Evolutionary conservation across 352 stramenopile genomes (phyloP), one percentile per base, ranked within the genome.

Genomic region (Phytophthora gonapodyides): DNA sequence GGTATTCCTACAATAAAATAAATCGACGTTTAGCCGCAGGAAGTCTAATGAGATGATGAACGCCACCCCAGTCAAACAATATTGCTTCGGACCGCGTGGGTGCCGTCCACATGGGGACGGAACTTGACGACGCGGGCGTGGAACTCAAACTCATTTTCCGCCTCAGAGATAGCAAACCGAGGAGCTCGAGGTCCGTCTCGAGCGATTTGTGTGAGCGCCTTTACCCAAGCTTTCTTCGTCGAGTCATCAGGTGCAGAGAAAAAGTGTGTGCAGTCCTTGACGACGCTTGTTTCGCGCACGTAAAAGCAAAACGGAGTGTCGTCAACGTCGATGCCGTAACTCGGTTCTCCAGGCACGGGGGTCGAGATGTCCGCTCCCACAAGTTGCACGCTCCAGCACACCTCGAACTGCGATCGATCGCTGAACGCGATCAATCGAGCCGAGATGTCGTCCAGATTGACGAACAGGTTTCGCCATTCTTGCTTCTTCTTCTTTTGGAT

Each of bases 371-470:
- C 82, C 9, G 80, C 67, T 19, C 72, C 72, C 3, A 76, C 65
- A 16, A 89, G 57, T 16, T 71, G 40, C 12, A 88, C 36, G 27
- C 69, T 80, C 80, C 80, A 89, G 21, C 69, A 73, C 17, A 87
- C 55, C 12, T 82, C 64, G 35, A 58, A 62, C 40, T 87, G 80
- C 7, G 74, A 77, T 30, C 67, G 63, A 36, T 88, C 76, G 4
- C 65, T 72, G 55, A 88, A 88, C 12, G 69, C 76, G 35, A 89
- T 65, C 16, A 91, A 56, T 37, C 83, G 75, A 17, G 74, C 82
- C 6, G 82, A 84, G 35, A 89, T 86, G 41, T 89, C 80, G 54
- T 88, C 80, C 7, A 83, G 64, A 57, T 84, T 88, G 56, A 89
- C 40, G 33, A 78, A 87, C 24, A 82, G 52, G 5, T 72, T 75